Conservation (phyloP, 2,329 filamentous ascomycete genomes). For the Diatrype stigma region DNA sequence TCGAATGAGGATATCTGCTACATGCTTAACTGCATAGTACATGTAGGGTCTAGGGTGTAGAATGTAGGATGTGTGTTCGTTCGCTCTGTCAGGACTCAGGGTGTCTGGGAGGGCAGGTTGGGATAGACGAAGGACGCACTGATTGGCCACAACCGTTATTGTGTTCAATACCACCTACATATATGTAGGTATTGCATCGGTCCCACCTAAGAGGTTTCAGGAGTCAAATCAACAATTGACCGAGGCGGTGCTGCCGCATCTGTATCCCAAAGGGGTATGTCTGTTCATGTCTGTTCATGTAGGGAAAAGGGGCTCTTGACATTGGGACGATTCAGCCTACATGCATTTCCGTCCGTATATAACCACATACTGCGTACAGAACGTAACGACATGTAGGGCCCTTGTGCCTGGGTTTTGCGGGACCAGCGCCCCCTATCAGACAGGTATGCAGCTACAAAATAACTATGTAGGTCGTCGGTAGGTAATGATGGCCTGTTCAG, state of each 20-base stretch:
- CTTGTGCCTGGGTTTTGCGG: no score
- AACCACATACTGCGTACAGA: no score
- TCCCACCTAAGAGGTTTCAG: background rate
- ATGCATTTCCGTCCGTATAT: no score
- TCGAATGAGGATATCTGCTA: no score
- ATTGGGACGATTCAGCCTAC: no score
- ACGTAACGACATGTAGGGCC: no score
- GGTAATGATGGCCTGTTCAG: no score
- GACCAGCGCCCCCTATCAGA: no score
- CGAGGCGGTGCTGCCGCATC: background rate
- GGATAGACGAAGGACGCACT: background rate
- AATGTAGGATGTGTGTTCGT: background rate
- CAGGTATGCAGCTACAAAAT: no score
- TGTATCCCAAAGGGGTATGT: background rate
- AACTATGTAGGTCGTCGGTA: no score
- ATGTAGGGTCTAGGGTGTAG: no score
- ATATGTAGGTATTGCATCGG: background rate
- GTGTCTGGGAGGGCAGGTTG: background rate
- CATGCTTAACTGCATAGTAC: no score
- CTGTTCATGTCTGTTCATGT: background rate
- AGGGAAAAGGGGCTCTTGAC: background rate
- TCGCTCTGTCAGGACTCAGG: background rate
- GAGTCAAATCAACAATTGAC: background rate
- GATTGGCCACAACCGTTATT: background rate
- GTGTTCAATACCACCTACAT: background rate